phyloP scores from a whole-genome alignment of 2,329 filamentous ascomycete species.

The Periconia macrospinosa region DNA sequence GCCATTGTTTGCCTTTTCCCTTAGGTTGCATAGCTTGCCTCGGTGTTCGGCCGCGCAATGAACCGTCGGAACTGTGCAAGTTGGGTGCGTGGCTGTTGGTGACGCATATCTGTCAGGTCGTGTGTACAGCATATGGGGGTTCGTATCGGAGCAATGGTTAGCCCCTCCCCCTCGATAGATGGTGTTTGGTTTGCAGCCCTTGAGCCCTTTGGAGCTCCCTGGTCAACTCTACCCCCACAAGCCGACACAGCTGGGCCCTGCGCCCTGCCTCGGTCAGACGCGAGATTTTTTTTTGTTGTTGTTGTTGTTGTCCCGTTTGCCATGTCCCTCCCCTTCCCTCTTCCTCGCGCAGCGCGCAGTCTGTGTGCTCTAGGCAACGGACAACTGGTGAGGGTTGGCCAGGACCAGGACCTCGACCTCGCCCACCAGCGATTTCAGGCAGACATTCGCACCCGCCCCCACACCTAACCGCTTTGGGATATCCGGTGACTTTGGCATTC shows the following conservation, averaged over 20 bases:
- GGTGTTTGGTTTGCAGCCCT: background rate
- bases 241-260: background rate
- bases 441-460: constrained; percentile 20
- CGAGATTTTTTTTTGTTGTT: background rate
- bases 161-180: background rate
- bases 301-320: background rate
- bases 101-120: background rate
- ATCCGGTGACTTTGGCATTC: constrained; percentile 29
- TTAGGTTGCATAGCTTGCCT: background rate
- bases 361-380: background rate
- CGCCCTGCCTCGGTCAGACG: constrained; percentile 7
- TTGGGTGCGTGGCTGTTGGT: background rate
- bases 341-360: constrained; percentile 2
- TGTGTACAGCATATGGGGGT: background rate
- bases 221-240: background rate
- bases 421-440: constrained; percentile 13
- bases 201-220: constrained; percentile 6
- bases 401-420: too few species aligned
- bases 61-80: too few species aligned
- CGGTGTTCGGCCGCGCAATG: background rate
- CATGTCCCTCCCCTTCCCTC: constrained; percentile 3
- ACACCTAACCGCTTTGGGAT: constrained; percentile 20
- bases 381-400: too few species aligned
- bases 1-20: background rate
- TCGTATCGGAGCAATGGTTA: background rate